Evolutionary conservation across 1,139 yeast genomes (phyloP).

Genomic region (Hansenula lynferdii): DNA sequence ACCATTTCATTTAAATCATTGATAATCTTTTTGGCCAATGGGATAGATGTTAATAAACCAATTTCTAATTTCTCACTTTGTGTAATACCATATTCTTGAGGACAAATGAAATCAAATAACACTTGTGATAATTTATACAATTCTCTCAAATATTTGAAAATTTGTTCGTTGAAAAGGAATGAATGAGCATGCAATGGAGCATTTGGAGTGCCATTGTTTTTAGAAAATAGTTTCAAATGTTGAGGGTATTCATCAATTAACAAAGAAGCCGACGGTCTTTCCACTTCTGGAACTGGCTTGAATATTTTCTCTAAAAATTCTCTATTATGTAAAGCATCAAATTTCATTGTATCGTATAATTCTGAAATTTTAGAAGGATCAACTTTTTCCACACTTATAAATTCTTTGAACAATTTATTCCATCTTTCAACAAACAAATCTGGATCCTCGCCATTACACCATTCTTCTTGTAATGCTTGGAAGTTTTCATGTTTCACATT

Average conservation of each 20-base stretch:
- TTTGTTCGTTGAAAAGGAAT: slow-evolving; percentile 68
- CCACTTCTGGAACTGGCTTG: slow-evolving; percentile 52
- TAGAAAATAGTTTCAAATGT: slow-evolving; percentile 65
- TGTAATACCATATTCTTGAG: slow-evolving; percentile 97
- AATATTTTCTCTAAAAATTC: slow-evolving; percentile 82
- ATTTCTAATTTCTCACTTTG: slow-evolving; percentile 94
- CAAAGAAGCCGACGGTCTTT: slow-evolving; percentile 49
- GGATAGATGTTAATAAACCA: slow-evolving; percentile 90
- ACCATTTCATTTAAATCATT: slow-evolving; percentile 78
- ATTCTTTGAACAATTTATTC: slow-evolving; percentile 95
- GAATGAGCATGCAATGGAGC: slow-evolving; percentile 13
- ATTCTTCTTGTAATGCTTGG: slow-evolving; percentile 61
- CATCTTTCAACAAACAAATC: slow-evolving; percentile 87
- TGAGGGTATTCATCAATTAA: slow-evolving; percentile 79
- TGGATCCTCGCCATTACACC: slow-evolving; percentile 99
- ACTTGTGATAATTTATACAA: slow-evolving; percentile 88
- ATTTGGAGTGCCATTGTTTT: slow-evolving; percentile 27
- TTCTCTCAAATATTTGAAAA: slow-evolving; percentile 78
- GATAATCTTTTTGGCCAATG: slow-evolving; percentile 85
- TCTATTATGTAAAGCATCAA: slow-evolving; percentile 94
- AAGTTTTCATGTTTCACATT: slow-evolving; percentile 72
- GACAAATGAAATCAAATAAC: slow-evolving; percentile 93
- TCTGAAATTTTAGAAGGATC: slow-evolving; percentile 98
- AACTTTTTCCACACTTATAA: slow-evolving; percentile 88
- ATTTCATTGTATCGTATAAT: slow-evolving; percentile 96